Evolutionary conservation across 306 rosid genomes (phyloP).

Genomic region (Rosa rugosa): DNA sequence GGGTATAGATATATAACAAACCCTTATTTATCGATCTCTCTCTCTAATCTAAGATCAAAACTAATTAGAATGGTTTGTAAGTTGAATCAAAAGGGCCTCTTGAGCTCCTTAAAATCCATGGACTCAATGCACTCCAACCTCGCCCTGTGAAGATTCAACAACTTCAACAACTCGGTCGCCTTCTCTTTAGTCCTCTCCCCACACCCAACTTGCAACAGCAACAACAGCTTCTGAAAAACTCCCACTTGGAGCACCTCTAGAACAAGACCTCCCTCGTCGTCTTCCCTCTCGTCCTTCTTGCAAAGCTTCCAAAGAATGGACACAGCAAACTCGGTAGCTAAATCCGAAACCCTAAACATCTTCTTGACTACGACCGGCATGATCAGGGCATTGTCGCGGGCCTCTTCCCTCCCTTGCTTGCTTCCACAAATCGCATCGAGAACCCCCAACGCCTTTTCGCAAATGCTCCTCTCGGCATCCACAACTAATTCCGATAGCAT

Average conservation of each 20-base stretch:
- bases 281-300: constrained; percentile 23
- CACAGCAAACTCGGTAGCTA: constrained; percentile 38
- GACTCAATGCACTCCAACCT: constrained; percentile 48
- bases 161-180: constrained; percentile 36
- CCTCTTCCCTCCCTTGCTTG: constrained; percentile 33
- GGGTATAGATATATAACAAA: not conserved
- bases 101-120: constrained; percentile 47
- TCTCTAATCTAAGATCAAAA: not conserved
- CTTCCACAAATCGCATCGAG: constrained; percentile 33
- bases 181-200: constrained; percentile 43
- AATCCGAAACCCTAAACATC: constrained; percentile 38
- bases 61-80: not conserved
- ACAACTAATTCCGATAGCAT: constrained; percentile 31
- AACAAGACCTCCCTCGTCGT: not conserved
- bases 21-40: not conserved
- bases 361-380: constrained; percentile 45
- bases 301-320: constrained; percentile 44
- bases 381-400: constrained; percentile 28
- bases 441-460: constrained; percentile 42
- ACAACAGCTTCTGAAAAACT: constrained; percentile 49
- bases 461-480: constrained; percentile 36
- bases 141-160: constrained; percentile 35
- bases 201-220: constrained; percentile 49
- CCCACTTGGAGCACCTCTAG: constrained; percentile 48
- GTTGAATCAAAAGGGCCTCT: constrained; percentile 40